These are phyloP conservation scores for Cetraspora pellucida DNA, from an alignment of 192 early-diverging fungal genomes.

Conservation along the genomic window DNA sequence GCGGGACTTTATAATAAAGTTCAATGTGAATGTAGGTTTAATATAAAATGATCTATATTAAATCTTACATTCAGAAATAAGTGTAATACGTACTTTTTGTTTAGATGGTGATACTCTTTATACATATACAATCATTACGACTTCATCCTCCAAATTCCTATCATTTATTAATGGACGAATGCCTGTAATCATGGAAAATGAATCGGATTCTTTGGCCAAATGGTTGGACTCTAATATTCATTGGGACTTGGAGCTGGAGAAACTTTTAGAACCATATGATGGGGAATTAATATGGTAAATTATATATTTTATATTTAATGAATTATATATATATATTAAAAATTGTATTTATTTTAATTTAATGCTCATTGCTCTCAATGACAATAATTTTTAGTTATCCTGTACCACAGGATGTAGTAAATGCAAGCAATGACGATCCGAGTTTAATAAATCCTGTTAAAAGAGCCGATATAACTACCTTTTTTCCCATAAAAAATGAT, in stretches of 20 bases:
- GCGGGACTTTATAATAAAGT: conserved; percentile 53
- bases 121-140: conserved; percentile 58
- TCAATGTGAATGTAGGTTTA: conserved; percentile 36
- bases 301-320: no score
- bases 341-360: no score
- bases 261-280: conserved; percentile 52
- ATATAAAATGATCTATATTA: not conserved
- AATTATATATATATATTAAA: no score
- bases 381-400: conserved; percentile 45
- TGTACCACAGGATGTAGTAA: conserved; percentile 52
- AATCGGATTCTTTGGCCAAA: conserved; percentile 32
- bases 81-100: no score
- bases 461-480: not conserved
- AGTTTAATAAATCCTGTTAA: conserved; percentile 49
- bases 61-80: no score
- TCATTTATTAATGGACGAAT: conserved; percentile 59
- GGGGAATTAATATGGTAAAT: conserved; percentile 38
- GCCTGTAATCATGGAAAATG: conserved; percentile 58
- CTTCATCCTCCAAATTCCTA: conserved; percentile 44
- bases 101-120: conserved; percentile 38
- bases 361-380: no score
- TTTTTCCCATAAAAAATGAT: not conserved
- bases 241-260: conserved; percentile 43
- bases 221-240: conserved; percentile 51
- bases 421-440: conserved; percentile 46